Conservation (phyloP, 2,329 filamentous ascomycete species). For the Clonostachys chloroleuca region DNA sequence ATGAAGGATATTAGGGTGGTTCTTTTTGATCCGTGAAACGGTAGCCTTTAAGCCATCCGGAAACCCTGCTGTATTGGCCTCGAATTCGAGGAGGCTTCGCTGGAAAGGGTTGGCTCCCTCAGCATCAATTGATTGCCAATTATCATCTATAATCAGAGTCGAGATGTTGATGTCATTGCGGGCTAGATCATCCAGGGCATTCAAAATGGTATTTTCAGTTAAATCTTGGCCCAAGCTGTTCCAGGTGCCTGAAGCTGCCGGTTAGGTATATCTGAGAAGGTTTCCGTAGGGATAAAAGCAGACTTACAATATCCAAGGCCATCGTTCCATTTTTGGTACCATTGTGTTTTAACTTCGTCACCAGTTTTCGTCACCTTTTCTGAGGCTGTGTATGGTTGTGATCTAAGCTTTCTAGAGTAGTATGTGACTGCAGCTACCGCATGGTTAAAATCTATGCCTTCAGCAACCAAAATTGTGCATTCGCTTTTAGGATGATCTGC, state of each 20-base stretch:
- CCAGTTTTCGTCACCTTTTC: conserved; percentile 33
- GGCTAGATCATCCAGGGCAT: conserved; percentile 68
- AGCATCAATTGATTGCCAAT: conserved; percentile 77
- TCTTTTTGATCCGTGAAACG: conserved; percentile 62
- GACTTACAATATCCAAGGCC: conserved; percentile 79
- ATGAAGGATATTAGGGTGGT: conserved; percentile 70
- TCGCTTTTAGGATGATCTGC: conserved; percentile 41
- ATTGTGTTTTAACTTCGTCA: conserved; percentile 48
- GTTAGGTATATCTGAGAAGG: background rate
- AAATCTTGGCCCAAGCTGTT: conserved; percentile 83
- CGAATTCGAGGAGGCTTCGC: conserved; percentile 74
- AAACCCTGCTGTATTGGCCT: conserved; percentile 77
- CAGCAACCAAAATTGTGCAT: conserved; percentile 62
- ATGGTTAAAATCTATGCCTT: conserved; percentile 68
- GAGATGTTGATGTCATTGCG: conserved; percentile 71
- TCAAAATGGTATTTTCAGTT: conserved; percentile 73
- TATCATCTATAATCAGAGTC: conserved; percentile 93
- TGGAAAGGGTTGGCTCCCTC: conserved; percentile 46
- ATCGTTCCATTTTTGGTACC: conserved; percentile 88
- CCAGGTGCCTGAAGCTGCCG: conserved; percentile 65
- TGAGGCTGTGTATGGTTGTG: background rate
- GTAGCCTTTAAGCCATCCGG: conserved; percentile 73
- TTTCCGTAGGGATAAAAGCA: background rate
- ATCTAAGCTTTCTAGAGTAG: conserved; percentile 61
- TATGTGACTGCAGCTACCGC: conserved; percentile 82